A percentile compares a stretch with the other conserved stretches of the same genome.
Evolutionary conservation across 441 rosid genomes (phyloP).

Genomic region (Aleurites moluccanus): DNA sequence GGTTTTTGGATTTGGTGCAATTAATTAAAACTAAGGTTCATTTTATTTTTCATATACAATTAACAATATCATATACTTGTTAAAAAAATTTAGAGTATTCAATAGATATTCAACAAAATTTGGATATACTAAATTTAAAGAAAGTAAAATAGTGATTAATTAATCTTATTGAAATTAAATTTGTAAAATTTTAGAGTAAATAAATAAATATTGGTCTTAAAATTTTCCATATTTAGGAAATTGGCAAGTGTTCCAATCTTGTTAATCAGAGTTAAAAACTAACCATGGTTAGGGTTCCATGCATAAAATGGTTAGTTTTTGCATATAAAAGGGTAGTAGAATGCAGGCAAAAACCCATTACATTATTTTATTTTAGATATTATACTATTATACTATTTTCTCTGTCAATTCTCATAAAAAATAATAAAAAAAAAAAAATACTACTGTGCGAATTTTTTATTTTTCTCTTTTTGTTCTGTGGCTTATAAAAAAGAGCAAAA

Average conservation of each 20-base stretch:
- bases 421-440: not conserved
- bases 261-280: constrained; percentile 27
- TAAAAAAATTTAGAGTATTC: not conserved
- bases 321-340: constrained; percentile 13
- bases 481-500: constrained; percentile 20
- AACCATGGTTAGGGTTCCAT: constrained; percentile 34
- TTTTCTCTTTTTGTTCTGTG: not conserved
- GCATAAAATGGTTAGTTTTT: constrained; percentile 8
- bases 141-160: not conserved
- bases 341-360: constrained; percentile 5
- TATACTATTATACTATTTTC: constrained; percentile 2
- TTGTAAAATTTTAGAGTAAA: not conserved
- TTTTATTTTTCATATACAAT: not conserved
- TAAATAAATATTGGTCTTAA: not conserved
- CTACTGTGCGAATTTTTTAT: not conserved
- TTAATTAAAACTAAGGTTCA: not conserved
- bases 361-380: not conserved
- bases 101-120: not conserved
- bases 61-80: not conserved
- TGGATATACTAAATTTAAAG: not conserved
- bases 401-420: not conserved
- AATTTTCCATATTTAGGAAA: constrained; percentile 22
- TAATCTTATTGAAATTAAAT: not conserved
- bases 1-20: constrained; percentile 6
- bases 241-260: not conserved